phyloP scores from a whole-genome alignment of 1,284 basidiomycete genomes.

The Thelephora terrestris region DNA sequence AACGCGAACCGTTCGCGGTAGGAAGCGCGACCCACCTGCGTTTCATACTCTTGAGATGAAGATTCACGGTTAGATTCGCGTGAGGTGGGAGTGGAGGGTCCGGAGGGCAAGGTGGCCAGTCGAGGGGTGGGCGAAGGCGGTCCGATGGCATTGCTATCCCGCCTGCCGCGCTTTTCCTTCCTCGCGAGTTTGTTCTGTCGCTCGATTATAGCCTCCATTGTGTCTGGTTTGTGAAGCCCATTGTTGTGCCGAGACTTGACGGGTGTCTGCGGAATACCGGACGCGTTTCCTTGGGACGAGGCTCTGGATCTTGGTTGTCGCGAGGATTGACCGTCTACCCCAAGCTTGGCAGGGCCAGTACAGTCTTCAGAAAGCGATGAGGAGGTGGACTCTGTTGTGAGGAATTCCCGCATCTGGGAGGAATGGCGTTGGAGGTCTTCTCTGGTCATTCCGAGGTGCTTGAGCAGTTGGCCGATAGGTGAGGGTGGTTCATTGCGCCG shows the following conservation, averaged over 20 bases:
- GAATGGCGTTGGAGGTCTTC: slow-evolving; percentile 57
- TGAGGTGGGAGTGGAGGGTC: not conserved
- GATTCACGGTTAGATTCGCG: not conserved
- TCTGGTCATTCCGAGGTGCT: slow-evolving; percentile 57
- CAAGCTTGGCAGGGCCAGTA: slow-evolving; percentile 20
- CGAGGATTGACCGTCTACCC: not conserved
- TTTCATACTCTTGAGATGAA: too few species aligned
- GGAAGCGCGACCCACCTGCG: too few species aligned
- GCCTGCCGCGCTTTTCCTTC: slow-evolving; percentile 33
- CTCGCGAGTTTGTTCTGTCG: slow-evolving; percentile 45
- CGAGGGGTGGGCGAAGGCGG: slow-evolving; percentile 38
- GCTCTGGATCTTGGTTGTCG: slow-evolving; percentile 32
- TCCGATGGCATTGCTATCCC: slow-evolving; percentile 33
- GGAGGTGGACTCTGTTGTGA: slow-evolving; percentile 41
- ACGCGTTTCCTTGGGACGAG: slow-evolving; percentile 37
- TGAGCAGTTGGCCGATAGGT: slow-evolving; percentile 57
- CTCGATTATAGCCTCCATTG: slow-evolving; percentile 66
- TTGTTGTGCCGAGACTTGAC: slow-evolving; percentile 44
- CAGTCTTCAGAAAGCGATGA: slow-evolving; percentile 19
- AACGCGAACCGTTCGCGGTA: too few species aligned
- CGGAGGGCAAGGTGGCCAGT: slow-evolving; percentile 2
- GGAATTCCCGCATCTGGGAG: slow-evolving; percentile 65
- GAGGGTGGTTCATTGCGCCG: slow-evolving; percentile 20
- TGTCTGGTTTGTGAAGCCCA: slow-evolving; percentile 48
- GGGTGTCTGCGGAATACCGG: slow-evolving; percentile 39